Conservation (phyloP, 1,284 basidiomycete species). For the Ustilago crameri region DNA sequence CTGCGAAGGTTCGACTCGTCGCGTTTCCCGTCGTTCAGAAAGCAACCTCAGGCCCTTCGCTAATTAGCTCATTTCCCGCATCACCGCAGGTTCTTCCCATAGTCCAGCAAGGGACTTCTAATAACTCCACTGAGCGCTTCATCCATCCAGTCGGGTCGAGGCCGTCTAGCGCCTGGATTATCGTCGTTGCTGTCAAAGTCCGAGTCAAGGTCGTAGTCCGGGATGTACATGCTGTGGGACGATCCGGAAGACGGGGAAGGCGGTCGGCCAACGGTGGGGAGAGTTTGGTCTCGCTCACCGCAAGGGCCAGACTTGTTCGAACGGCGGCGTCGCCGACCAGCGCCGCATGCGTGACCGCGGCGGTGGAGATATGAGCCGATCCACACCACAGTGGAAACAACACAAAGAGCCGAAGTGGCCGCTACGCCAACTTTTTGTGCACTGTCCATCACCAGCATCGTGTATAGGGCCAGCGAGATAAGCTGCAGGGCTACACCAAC, state of each 20-base stretch:
- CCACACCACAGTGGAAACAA: background rate
- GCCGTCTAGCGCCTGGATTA: background rate
- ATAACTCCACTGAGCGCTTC: constrained; percentile 11
- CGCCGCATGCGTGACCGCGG: background rate
- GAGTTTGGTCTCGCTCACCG: background rate
- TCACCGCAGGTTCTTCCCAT: background rate
- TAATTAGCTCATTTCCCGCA: no score
- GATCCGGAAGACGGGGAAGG: constrained; percentile 5
- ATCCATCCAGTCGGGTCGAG: constrained; percentile 17
- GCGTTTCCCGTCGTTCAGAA: no score
- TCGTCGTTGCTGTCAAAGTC: constrained; percentile 18
- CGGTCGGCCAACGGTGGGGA: constrained; percentile 1
- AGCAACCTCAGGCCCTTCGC: no score
- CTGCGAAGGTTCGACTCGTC: no score
- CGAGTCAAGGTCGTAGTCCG: constrained; percentile 28
- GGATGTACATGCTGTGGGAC: constrained; percentile 9
- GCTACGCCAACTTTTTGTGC: background rate
- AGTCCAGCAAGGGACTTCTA: constrained; percentile 13
- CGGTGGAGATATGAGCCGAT: background rate
- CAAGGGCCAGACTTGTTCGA: background rate
- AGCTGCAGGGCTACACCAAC: constrained; percentile 13
- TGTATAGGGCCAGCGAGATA: background rate
- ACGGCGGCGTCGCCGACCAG: background rate
- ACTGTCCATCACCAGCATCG: background rate
- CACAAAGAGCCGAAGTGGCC: background rate